Percentiles rank a stretch among this genome's conserved stretches.
Conservation (phyloP, 257 asterid genomes). For the Prunella vulgaris region DNA sequence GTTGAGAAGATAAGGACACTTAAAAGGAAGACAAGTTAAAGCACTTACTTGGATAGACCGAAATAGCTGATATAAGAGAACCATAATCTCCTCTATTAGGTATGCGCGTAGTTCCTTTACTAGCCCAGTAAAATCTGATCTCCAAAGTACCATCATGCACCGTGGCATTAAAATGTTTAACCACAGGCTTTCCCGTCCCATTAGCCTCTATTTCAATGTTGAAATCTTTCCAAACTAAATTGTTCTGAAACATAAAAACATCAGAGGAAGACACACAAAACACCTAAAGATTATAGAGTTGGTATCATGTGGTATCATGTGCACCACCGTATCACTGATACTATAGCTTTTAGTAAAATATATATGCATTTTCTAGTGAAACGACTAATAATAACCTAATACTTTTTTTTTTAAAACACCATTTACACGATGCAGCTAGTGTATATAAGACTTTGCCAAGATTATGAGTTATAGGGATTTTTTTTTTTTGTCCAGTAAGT, state of each 20-base stretch:
- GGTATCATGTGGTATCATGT: too few species aligned
- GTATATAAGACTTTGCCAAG: background rate
- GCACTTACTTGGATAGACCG: constrained; percentile 64
- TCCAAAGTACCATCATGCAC: constrained; percentile 57
- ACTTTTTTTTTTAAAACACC: background rate
- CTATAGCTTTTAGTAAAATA: too few species aligned
- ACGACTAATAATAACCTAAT: background rate
- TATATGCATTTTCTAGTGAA: background rate
- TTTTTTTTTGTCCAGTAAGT: background rate
- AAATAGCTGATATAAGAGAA: constrained; percentile 80
- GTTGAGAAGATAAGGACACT: background rate
- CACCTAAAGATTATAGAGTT: too few species aligned
- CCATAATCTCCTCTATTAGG: constrained; percentile 79
- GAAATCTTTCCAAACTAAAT: constrained; percentile 54
- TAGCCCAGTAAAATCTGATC: constrained; percentile 78
- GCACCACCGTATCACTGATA: too few species aligned
- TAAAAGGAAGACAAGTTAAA: background rate
- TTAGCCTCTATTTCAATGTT: constrained; percentile 64
- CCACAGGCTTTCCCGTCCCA: constrained; percentile 57
- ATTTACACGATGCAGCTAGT: background rate
- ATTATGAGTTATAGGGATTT: too few species aligned
- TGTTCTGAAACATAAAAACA: constrained; percentile 41
- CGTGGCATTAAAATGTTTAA: constrained; percentile 41
- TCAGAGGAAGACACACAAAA: constrained; percentile 6
- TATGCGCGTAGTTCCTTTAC: constrained; percentile 86